phyloP scores from a whole-genome alignment of 1,284 basidiomycete species.

The Sporisorium scitamineum region DNA sequence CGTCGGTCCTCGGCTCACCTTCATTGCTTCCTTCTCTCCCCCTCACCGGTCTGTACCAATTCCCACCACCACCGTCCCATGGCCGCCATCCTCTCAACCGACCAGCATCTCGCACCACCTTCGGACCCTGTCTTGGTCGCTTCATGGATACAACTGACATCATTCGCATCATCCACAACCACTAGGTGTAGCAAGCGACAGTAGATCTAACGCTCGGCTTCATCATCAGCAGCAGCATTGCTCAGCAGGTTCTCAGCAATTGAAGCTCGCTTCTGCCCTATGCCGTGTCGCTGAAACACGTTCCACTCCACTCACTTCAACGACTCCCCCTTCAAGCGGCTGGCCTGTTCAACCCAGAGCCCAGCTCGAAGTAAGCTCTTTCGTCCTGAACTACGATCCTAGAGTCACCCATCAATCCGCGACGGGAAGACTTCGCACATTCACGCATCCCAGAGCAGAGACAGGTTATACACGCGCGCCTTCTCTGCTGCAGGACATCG shows the following conservation, averaged over 20 bases:
- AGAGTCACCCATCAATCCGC: neutral
- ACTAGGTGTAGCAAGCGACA: neutral
- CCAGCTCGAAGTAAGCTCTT: neutral
- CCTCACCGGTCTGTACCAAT: neutral
- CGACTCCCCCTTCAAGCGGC: neutral
- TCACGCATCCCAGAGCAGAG: slow-evolving; percentile 13
- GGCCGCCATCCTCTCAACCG: neutral
- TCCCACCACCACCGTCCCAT: neutral
- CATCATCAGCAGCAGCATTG: neutral
- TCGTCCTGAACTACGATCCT: too few species aligned
- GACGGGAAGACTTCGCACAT: neutral
- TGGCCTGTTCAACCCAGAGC: neutral
- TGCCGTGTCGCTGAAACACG: neutral
- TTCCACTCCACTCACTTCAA: neutral
- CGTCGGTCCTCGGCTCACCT: neutral
- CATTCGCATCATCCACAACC: neutral
- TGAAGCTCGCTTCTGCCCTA: neutral
- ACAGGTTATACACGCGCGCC: slow-evolving; percentile 37
- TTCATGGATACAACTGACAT: neutral
- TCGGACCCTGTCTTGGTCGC: neutral
- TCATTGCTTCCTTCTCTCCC: neutral
- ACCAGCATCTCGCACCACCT: neutral
- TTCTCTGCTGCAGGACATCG: slow-evolving; percentile 16
- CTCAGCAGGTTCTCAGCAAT: neutral
- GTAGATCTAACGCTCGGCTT: neutral